These are phyloP conservation scores for Lactifluus piperatus DNA, from an alignment of 768 basidiomycete genomes.

Conservation along the genomic window DNA sequence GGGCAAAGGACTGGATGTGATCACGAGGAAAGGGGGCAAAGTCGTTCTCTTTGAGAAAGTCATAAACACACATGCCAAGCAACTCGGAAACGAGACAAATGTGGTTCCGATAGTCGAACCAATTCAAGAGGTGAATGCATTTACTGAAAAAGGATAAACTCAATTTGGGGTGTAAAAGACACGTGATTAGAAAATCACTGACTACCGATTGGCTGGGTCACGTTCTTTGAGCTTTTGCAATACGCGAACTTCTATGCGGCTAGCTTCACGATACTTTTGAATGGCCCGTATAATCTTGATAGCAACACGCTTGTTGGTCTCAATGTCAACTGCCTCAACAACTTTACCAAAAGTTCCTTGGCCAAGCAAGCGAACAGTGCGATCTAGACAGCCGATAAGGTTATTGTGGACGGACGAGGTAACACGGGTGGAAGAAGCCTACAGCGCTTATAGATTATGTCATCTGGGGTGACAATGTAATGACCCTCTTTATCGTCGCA, in stretches of 20 bases:
- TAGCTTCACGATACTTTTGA: conserved; percentile 97
- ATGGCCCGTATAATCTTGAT: conserved; percentile 99
- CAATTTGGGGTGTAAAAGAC: conserved; percentile 17
- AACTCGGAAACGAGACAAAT: conserved; percentile 96
- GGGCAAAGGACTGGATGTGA: conserved; percentile 94
- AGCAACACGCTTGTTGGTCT: conserved; percentile 71
- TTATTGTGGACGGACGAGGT: neutral
- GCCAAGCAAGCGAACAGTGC: conserved; percentile 81
- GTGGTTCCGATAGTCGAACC: conserved; percentile 96
- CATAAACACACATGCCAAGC: conserved; percentile 95
- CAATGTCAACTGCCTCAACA: conserved; percentile 81
- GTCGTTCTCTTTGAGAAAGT: conserved; percentile 96
- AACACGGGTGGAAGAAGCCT: conserved; percentile 26
- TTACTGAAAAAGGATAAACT: conserved; percentile 47
- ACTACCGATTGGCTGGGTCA: conserved; percentile 87
- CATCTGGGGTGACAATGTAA: conserved; percentile 90
- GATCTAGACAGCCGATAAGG: conserved; percentile 48
- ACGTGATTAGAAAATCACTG: conserved; percentile 29
- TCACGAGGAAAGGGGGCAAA: conserved; percentile 94
- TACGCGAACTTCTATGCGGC: conserved; percentile 95
- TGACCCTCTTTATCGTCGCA: conserved; percentile 99
- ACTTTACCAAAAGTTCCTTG: conserved; percentile 99
- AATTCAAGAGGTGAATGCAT: conserved; percentile 92
- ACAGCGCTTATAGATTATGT: conserved; percentile 83
- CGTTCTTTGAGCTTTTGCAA: conserved; percentile 83